These are phyloP conservation scores for Cucumis cinereus DNA, from an alignment of 306 rosid genomes.

Conservation along the genomic window DNA sequence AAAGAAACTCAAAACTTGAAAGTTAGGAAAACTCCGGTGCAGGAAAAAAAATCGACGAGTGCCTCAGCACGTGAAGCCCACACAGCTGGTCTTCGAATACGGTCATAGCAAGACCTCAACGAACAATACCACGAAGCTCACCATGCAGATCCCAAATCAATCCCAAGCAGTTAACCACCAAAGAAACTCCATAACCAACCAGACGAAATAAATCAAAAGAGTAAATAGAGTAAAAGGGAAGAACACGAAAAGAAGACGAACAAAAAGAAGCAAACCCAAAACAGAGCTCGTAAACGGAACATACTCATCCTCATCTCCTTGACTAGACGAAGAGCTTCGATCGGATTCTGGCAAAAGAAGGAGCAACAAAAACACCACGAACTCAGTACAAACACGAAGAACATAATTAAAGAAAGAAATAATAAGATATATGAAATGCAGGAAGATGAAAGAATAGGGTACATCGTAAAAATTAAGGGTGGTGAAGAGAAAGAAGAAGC, in stretches of 20 bases:
- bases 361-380: slow-evolving; percentile 13
- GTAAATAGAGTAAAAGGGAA: not conserved
- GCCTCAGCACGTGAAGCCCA: not conserved
- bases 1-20: slow-evolving; percentile 1
- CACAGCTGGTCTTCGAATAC: not conserved
- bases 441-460: not conserved
- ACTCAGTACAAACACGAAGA: not conserved
- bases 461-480: not conserved
- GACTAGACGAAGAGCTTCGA: slow-evolving; percentile 36
- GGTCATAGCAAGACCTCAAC: not conserved
- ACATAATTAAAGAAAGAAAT: not conserved
- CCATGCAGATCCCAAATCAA: slow-evolving; percentile 23
- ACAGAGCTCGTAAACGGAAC: slow-evolving; percentile 18
- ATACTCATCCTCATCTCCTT: slow-evolving; percentile 40
- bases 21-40: not conserved
- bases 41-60: not conserved
- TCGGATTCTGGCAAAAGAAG: slow-evolving; percentile 40
- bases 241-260: not conserved
- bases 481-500: slow-evolving; percentile 12
- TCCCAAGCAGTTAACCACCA: slow-evolving; percentile 20
- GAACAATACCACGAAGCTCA: slow-evolving; percentile 9
- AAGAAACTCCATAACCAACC: slow-evolving; percentile 19
- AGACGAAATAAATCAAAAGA: slow-evolving; percentile 4
- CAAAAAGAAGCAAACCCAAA: not conserved
- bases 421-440: slow-evolving; percentile 13